These are phyloP conservation scores for Fusarium coicis DNA, from an alignment of 2,329 filamentous ascomycete genomes.

Conservation along the genomic window DNA sequence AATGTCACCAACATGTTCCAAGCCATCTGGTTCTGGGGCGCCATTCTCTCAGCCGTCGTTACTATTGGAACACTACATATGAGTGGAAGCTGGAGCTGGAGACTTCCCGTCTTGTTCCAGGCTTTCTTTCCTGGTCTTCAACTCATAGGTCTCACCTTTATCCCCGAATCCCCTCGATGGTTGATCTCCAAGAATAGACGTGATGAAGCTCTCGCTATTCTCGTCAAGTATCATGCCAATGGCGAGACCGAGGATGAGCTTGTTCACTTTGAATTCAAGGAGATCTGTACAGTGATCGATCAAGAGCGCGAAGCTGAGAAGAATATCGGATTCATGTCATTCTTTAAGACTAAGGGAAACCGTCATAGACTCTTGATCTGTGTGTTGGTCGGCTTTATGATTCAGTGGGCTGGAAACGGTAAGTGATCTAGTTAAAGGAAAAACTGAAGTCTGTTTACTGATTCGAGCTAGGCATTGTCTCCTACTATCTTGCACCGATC, in stretches of 20 bases:
- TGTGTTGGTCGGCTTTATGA: conserved; percentile 31
- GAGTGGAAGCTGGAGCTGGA: conserved; percentile 25
- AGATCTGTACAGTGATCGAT: conserved; percentile 61
- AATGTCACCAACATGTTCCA: conserved; percentile 34
- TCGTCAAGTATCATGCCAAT: conserved; percentile 61
- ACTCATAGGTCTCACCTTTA: not conserved
- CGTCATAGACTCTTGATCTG: conserved; percentile 32
- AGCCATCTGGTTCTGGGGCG: conserved; percentile 31
- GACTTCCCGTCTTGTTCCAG: conserved; percentile 25
- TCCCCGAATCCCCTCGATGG: conserved; percentile 58
- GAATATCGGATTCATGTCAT: conserved; percentile 53
- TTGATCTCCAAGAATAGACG: conserved; percentile 40
- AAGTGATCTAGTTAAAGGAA: not conserved
- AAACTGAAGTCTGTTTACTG: not conserved
- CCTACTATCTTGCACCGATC: conserved; percentile 27
- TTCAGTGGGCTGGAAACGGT: conserved; percentile 36
- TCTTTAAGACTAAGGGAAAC: conserved; percentile 52
- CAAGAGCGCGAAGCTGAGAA: conserved; percentile 53
- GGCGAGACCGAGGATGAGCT: conserved; percentile 55
- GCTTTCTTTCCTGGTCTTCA: conserved; percentile 13
- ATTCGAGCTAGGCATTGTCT: conserved; percentile 6
- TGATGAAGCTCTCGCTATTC: conserved; percentile 60
- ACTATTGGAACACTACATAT: conserved; percentile 30
- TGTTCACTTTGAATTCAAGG: conserved; percentile 60
- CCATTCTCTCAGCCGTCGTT: conserved; percentile 20